Evolutionary conservation across 2,329 filamentous ascomycete genomes (phyloP).

Genomic region (Fusarium musae): DNA sequence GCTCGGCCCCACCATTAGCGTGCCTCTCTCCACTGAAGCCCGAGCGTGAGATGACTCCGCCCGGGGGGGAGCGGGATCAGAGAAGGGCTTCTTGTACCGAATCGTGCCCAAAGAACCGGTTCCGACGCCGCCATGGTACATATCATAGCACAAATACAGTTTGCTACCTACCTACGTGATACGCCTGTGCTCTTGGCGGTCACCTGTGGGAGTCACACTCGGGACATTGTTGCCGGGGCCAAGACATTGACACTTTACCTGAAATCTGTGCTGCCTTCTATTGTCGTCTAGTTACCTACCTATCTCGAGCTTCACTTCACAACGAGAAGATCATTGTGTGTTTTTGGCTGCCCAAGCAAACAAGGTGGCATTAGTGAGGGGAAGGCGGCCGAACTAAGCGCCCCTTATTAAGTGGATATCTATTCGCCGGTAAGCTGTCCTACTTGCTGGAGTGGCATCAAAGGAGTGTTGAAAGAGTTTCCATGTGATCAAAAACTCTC

Average conservation of each 20-base stretch:
- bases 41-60: slow-evolving; percentile 16
- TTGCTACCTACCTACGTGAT: background rate
- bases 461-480: slow-evolving; percentile 22
- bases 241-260: slow-evolving; percentile 11
- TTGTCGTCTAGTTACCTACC: background rate
- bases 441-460: slow-evolving; percentile 24
- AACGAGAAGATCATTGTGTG: slow-evolving; percentile 11
- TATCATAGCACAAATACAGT: background rate
- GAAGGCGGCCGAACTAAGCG: slow-evolving; percentile 30
- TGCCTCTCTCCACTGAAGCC: slow-evolving; percentile 19
- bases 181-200: slow-evolving; percentile 11
- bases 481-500: slow-evolving; percentile 36
- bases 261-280: background rate
- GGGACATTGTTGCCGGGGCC: slow-evolving; percentile 33
- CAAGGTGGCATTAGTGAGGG: slow-evolving; percentile 46
- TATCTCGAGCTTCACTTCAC: slow-evolving; percentile 14
- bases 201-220: slow-evolving; percentile 32
- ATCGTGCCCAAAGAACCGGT: slow-evolving; percentile 26
- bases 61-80: slow-evolving; percentile 21
- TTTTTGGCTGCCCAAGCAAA: slow-evolving; percentile 36
- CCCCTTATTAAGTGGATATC: slow-evolving; percentile 41
- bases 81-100: background rate
- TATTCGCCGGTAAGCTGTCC: slow-evolving; percentile 25
- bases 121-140: slow-evolving; percentile 18
- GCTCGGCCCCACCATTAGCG: slow-evolving; percentile 17